Evolutionary conservation across 441 rosid genomes (phyloP), one percentile per base, ranked within the genome.

Genomic region (Gossypium laxum): DNA sequence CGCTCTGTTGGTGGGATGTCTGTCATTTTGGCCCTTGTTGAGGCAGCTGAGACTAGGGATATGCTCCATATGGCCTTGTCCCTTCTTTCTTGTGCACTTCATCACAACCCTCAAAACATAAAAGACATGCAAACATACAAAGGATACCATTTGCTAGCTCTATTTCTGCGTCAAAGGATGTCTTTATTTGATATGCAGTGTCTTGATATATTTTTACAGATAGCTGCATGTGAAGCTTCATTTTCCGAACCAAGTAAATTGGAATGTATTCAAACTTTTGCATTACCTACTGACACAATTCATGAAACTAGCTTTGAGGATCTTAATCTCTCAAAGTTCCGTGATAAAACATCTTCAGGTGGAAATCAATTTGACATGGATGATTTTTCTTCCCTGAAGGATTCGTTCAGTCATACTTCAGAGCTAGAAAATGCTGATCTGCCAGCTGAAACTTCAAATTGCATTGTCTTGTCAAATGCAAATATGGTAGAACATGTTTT

Each of bases 401-500:
- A 96, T 87, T 85, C 98, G 24, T 90, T 86, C 67, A 90, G 99
- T 78, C 98, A 89, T 81, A 80, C 91, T 76, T 96, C 99, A 74
- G 99, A 96, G 83, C 87, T 91, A 52, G 99, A 96, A 82, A 83
- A 85, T 81, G 54, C 88, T 72, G 98, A 96, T 73, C 76, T 88
- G 71, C 82, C 83, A 28, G 90, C 84, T 75, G 98, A 96, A 87
- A 89, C 92, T 54, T 91, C 98, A 65, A 96, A 96, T 76, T 96
- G 99, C 80, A 88, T 96, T 61, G 98, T 96, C 69, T 81, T 96
- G 87, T 91, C 98, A 64, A 96, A 96, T 77, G 89, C 94, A 1
- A 98, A 93, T 83, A 91, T 96, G 99, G 93, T 96, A 77, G 99
- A 96, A 78, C 99, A 96, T 84, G 96, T 96, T 75, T 86, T 96